Evolutionary conservation across 2,329 filamentous ascomycete species (phyloP), one percentile per base, ranked within the genome.

Genomic region (Fonsecaea multimorphosa): DNA sequence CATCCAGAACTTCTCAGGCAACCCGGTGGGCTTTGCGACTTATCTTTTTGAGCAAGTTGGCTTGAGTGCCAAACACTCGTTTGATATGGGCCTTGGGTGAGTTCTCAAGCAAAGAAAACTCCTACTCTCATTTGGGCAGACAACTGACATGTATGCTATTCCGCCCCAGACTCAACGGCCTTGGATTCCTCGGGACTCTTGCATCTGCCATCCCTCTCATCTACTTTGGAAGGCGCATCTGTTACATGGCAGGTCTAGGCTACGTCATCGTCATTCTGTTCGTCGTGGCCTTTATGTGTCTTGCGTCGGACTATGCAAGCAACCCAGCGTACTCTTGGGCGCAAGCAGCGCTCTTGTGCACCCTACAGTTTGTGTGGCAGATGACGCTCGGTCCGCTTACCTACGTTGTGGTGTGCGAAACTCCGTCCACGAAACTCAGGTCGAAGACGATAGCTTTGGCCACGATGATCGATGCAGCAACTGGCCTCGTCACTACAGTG

Each of bases 71-170:
- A 61, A 56, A 8, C 74, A 76, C 1, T 68, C 80, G 2, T 87
- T 87, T 62, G 83, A 88, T 74, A 88, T 89, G 68, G 86, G 81
- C 58, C 86, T 90, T 72, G 83, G 82, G 9, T 80, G 83, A 57
- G 74, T 83, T 3, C 84, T 83, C 2, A 85, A 83, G 0, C 75
- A 79, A 1, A 76, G 80, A 0, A 84, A 83, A 2, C 86, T 83
- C 83, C 76, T 75, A 67, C 11, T 27, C 44, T 49, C 5, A 3
- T 49, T 24, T 27, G 19, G 7, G 14, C 22, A 12, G 9, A 49
- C 27, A 14, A 14, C 44, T 49, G 5, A 49, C 44, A 24, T 49
- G 19, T 54, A 76, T 80, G 64, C 67, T 68, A 4, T 71, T 64
- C 73, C 34, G 73, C 34, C 72, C 77, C 24, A 79, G 79, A 3